Base-by-base conservation (phyloP, 1,139 yeast species). In the Yamadazyma atmosphaerica region DNA sequence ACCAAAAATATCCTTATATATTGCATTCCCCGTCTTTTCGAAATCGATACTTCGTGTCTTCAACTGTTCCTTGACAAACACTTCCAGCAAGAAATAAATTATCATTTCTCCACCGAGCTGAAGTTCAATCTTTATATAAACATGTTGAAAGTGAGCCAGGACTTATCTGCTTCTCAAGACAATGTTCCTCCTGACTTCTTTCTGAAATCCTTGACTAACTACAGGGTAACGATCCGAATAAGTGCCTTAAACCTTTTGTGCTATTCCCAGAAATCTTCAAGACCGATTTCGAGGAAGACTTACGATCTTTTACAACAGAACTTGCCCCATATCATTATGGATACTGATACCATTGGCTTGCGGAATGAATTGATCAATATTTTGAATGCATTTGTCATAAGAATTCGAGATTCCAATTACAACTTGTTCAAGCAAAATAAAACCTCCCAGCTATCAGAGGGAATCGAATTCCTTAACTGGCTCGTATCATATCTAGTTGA, bases 361-460 rank as follows among this genome's bases (percentile, higher is more conserved):
- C 68, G 96, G 52, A 81, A 81, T 47, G 81, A 77, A 36, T 77
- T 85, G 37, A 67, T 72, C 22, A 81, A 90, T 3, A 54, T 76
- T 18, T 61, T 87, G 42, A 73, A 82, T 36, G 79, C 72, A 38
- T 81, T 88, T 46, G 55, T 86, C 4, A 29, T 73, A 29, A 68
- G 96, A 48, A 60, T 86, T 7, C 68, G 84, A 42, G 94, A 84
- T 37, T 83, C 92, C 0, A 61, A 81, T 1, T 79, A 83, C 55
- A 74, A 81, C 38, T 4, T 28, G n/a, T 58, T 69, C 0, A 50
- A 49, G 7, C 77, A 73, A 67, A 38, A 63, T 2, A 54, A 51
- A 3, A 61, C 61, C 31, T 32, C 41, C 36, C 36, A 37, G 24
- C 55, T 77, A 4, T 47, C 52, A 6, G 38, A 49, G 1, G 68